Evolutionary conservation across 345 rosid species (phyloP), one percentile per base, ranked within the genome.

Genomic region (Kernera saxatilis): DNA sequence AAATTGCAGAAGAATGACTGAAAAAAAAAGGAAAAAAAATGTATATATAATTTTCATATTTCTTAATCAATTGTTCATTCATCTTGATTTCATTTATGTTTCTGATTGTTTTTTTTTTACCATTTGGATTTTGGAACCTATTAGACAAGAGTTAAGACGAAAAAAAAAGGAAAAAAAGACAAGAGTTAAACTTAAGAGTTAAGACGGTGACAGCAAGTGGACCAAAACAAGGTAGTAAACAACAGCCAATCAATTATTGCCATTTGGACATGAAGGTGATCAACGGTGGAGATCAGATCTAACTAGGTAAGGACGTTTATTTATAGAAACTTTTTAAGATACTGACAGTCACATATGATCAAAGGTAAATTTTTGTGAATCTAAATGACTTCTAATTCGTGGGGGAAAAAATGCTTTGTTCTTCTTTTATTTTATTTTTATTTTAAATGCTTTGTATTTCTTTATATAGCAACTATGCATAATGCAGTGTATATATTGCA

Each of bases 261-360:
- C 68, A 39, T n/a, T 5, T 71, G 52, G 25, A 59, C n/a, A 45
- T 12, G 23, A 32, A 15, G 3, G 37, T 40, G 56, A 58, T 54
- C 72, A 40, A 69, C 56, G 53, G 56, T 64, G 30, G 32, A 48
- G 32, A 21, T 64, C 33, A 26, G 7, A 62, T 43, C 13, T 32
- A 22, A 63, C 29, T 13, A 40, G 45, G 30, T 36, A 57, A 40
- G 33, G 26, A 26, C 18, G 63, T 54, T 67, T 46, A 25, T 37
- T 59, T 32, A 4, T 56, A 45, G 21, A 58, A 58, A 46, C 62
- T 23, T 51, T 64, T 41, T 36, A 41, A 53, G 64, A 68, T 55
- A 68, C 11, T 55, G 55, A 63, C 64, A 62, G 55, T 43, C 22
- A 54, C 39, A 45, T 32, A 40, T 41, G 45, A 30, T 40, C 51